Percentiles rank a stretch among this genome's conserved stretches.
phyloP scores from a whole-genome alignment of 306 rosid species.

The Erythrophleum fordii region DNA sequence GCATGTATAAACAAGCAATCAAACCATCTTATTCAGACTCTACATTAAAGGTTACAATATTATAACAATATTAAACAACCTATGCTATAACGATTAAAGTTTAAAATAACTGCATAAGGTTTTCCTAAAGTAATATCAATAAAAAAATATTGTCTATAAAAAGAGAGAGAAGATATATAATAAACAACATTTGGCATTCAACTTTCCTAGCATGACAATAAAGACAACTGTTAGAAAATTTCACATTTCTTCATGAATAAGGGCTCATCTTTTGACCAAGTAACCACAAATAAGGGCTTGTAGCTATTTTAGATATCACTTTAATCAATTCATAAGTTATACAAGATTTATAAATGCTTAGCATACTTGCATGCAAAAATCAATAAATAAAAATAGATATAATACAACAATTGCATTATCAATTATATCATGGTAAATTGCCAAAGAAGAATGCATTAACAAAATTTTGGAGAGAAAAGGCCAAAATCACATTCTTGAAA shows the following conservation, averaged over 20 bases:
- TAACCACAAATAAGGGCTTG: too few species aligned
- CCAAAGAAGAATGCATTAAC: too few species aligned
- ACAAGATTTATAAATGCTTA: too few species aligned
- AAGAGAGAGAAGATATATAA: conserved; percentile 13
- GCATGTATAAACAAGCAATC: neutral
- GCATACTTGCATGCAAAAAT: too few species aligned
- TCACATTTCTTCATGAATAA: neutral
- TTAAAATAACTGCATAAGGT: neutral
- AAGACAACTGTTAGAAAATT: neutral
- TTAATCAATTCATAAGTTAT: too few species aligned
- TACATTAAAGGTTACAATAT: neutral
- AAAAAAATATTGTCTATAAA: neutral
- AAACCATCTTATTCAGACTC: neutral
- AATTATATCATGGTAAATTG: too few species aligned
- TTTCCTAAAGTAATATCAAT: neutral
- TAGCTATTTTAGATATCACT: too few species aligned
- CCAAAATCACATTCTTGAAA: too few species aligned
- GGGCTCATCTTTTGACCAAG: too few species aligned
- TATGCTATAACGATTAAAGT: neutral
- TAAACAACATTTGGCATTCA: neutral
- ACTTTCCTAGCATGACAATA: neutral
- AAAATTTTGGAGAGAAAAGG: too few species aligned
- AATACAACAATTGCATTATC: too few species aligned
- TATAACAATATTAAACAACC: neutral
- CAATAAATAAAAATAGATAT: too few species aligned